These are phyloP conservation scores for Inonotus hispidus DNA, from an alignment of 1,284 basidiomycete genomes.

Conservation along the genomic window DNA sequence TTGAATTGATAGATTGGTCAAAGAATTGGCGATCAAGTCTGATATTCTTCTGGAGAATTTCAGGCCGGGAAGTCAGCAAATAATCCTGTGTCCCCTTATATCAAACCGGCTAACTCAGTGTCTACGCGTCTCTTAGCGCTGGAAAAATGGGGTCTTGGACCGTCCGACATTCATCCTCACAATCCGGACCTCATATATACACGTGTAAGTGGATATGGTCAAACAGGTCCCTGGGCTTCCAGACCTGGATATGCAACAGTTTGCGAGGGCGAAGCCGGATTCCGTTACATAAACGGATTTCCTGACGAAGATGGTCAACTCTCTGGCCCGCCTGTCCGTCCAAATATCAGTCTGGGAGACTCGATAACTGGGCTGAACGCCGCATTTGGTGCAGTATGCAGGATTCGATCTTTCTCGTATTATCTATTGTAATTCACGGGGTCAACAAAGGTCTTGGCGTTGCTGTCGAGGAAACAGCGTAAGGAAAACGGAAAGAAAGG, in stretches of 20 bases:
- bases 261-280: slow-evolving; percentile 69
- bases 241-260: slow-evolving; percentile 67
- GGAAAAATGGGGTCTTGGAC: slow-evolving; percentile 64
- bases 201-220: slow-evolving; percentile 67
- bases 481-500: slow-evolving; percentile 31
- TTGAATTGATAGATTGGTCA: slow-evolving; percentile 48
- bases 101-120: background rate
- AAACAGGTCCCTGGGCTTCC: slow-evolving; percentile 65
- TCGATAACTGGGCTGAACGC: slow-evolving; percentile 66
- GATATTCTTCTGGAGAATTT: slow-evolving; percentile 69
- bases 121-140: slow-evolving; percentile 38
- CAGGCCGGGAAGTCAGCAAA: slow-evolving; percentile 62
- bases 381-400: slow-evolving; percentile 60
- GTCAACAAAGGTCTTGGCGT: slow-evolving; percentile 55
- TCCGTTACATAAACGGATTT: slow-evolving; percentile 65
- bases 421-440: background rate
- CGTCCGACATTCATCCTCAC: slow-evolving; percentile 45
- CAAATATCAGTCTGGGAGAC: slow-evolving; percentile 67
- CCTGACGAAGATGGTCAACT: slow-evolving; percentile 50
- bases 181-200: slow-evolving; percentile 67
- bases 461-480: slow-evolving; percentile 48
- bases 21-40: slow-evolving; percentile 49
- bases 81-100: background rate
- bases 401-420: background rate
- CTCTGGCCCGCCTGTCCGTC: slow-evolving; percentile 57